Base-by-base conservation (phyloP, 768 basidiomycete species). In the Lentinula sp. region DNA sequence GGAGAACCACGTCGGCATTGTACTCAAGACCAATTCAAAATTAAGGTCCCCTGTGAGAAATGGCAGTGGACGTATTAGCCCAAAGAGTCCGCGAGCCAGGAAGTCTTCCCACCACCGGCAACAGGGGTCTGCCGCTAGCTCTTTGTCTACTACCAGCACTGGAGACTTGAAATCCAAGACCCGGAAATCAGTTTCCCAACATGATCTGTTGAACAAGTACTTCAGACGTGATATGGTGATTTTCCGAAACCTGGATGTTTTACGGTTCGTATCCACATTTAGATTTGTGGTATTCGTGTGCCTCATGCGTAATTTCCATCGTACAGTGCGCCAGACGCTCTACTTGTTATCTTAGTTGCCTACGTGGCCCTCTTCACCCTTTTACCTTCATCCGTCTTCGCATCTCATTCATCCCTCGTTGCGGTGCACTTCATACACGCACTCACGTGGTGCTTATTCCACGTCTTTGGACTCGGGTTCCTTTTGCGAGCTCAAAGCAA, bases 121-220 rank as follows among this genome's bases (percentile, higher is more conserved):
- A 32, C 70, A 70, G 42, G 60, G 69, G 1, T 78, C 78, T 1
- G 65, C 70, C 43, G 69, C 72, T 15, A 80, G 77, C 63, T 73
- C 73, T 0, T 55, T 65, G 5, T 76, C 72, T 7, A 68, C 70
- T 15, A 67, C 66, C 48, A 66, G 66, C 23, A 65, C 67, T 50
- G 23, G 62, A 18, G 66, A 68, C 20, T 28, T 6, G 32, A n/a
- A 37, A 61, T 51, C 62, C 60, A n/a, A 63, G 52, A 48, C 28
- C 53, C 57, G 61, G 42, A 74, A 69, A 57, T 32, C 55, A 28
- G 79, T 81, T 18, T 91, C 94, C 1, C 87, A 93, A 69, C 95
- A 97, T 71, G 97, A 98, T 70, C 75, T 99, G 42, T 76, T 93
- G 64, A 87, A 91, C 73, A 84, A 86, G 66, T 99, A 94, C 73